Conservation (phyloP, 805 yeast species). For the Priceomyces fermenticarens region DNA sequence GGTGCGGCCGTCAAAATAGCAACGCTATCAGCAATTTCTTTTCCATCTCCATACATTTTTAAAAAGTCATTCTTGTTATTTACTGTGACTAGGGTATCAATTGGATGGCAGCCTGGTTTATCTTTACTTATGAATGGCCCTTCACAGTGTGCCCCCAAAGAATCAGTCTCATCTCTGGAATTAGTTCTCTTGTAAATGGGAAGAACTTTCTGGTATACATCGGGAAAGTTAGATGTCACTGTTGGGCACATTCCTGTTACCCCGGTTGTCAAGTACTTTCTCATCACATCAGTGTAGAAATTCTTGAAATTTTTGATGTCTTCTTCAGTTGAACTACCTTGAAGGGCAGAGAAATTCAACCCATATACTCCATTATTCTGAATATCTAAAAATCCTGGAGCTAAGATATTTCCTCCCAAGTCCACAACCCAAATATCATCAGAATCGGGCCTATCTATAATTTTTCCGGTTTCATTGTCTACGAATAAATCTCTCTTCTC, state of each 20-base stretch:
- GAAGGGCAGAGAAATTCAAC: constrained; percentile 45
- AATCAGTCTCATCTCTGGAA: constrained; percentile 32
- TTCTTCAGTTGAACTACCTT: constrained; percentile 23
- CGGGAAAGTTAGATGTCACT: constrained; percentile 48
- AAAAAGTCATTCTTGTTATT: constrained; percentile 21
- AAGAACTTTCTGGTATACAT: constrained; percentile 46
- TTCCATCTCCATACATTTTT: constrained; percentile 34
- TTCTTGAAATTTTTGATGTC: constrained; percentile 29
- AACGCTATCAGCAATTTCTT: constrained; percentile 31
- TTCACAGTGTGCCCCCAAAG: constrained; percentile 58
- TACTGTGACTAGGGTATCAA: constrained; percentile 41
- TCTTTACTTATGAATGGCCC: constrained; percentile 53
- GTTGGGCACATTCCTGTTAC: constrained; percentile 58
- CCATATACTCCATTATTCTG: constrained; percentile 61
- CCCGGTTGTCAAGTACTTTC: constrained; percentile 47
- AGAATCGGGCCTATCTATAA: constrained; percentile 26
- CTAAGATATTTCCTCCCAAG: constrained; percentile 43
- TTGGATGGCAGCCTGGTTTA: constrained; percentile 52
- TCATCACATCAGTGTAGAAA: constrained; percentile 44
- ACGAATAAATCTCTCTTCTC: constrained; percentile 40
- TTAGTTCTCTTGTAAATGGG: constrained; percentile 40
- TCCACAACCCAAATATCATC: constrained; percentile 30
- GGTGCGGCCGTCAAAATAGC: constrained; percentile 52
- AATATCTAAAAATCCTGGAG: constrained; percentile 57
- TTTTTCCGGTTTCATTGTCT: constrained; percentile 40